Evolutionary conservation across 225 moss, liverwort and hornwort species (phyloP).

Genomic region (Polytrichum commune): DNA sequence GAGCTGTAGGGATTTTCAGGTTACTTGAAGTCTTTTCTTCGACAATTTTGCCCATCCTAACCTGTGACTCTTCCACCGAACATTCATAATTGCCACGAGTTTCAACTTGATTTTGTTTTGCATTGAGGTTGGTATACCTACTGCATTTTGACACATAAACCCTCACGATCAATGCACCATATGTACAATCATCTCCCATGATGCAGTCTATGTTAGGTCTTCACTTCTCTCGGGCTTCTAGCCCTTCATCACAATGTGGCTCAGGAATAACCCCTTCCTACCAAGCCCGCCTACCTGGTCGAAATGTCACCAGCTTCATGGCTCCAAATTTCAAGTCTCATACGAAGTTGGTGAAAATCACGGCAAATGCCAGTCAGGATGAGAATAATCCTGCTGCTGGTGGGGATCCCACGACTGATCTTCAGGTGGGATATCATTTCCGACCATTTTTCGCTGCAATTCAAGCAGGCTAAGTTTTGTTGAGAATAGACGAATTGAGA

Average conservation of each 20-base stretch:
- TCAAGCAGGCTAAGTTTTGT: not conserved
- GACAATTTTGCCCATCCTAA: no score
- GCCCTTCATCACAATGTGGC: conserved; percentile 29
- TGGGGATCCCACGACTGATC: conserved; percentile 13
- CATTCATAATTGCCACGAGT: no score
- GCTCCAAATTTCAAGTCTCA: conserved; percentile 34
- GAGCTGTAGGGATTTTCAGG: no score
- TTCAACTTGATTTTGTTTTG: no score
- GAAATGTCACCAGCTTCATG: conserved; percentile 21
- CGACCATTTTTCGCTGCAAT: not conserved
- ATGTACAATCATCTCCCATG: conserved; percentile 6
- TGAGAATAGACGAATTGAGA: no score
- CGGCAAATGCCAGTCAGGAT: conserved; percentile 20
- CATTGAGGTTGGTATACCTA: no score
- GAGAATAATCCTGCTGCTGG: conserved; percentile 10
- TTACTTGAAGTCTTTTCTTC: no score
- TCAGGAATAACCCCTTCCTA: conserved; percentile 28
- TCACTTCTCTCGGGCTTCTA: conserved; percentile 48
- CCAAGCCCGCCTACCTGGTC: conserved; percentile 20
- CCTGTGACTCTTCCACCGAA: no score
- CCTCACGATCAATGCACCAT: no score
- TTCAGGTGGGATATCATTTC: conserved; percentile 14
- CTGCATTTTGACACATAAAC: no score
- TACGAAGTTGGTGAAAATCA: conserved; percentile 12
- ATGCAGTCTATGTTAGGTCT: conserved; percentile 53